phyloP scores from a whole-genome alignment of 352 stramenopile genomes.

The Pythium pyrilobum region DNA sequence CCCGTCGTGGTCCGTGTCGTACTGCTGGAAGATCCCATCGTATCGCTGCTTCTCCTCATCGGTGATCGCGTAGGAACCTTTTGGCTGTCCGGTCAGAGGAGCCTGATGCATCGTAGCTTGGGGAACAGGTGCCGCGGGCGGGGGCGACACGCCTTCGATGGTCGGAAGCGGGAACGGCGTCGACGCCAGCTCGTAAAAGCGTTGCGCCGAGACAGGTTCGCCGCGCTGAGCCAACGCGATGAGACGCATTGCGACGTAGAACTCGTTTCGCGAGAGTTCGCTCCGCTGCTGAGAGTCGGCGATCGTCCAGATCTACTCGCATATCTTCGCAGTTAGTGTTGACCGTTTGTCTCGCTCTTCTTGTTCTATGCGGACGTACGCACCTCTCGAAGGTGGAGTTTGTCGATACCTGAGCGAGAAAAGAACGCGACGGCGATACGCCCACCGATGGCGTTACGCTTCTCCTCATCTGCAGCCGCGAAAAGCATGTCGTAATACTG shows the following conservation, averaged over 20 bases:
- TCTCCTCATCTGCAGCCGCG: constrained; percentile 78
- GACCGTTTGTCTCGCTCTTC: no score
- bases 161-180: constrained; percentile 50
- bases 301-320: constrained; percentile 69
- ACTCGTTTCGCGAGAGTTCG: constrained; percentile 73
- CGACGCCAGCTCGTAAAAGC: constrained; percentile 59
- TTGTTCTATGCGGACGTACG: neutral
- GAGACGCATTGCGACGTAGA: constrained; percentile 83
- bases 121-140: neutral
- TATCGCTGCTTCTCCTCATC: constrained; percentile 89
- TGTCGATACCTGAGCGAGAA: constrained; percentile 87
- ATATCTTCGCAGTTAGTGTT: neutral
- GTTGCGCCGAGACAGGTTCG: constrained; percentile 55
- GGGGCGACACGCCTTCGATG: constrained; percentile 46
- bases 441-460: constrained; percentile 80
- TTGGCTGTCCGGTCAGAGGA: neutral
- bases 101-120: no score
- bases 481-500: constrained; percentile 92
- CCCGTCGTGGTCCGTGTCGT: constrained; percentile 87
- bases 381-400: constrained; percentile 70
- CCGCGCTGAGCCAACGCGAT: constrained; percentile 81
- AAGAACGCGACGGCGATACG: constrained; percentile 92
- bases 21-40: constrained; percentile 90
- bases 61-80: constrained; percentile 72
- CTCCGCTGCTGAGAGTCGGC: constrained; percentile 64